Evolutionary conservation across 2,329 filamentous ascomycete genomes (phyloP), one percentile per base, ranked within the genome.

Genomic region (Thielaviopsis musarum): DNA sequence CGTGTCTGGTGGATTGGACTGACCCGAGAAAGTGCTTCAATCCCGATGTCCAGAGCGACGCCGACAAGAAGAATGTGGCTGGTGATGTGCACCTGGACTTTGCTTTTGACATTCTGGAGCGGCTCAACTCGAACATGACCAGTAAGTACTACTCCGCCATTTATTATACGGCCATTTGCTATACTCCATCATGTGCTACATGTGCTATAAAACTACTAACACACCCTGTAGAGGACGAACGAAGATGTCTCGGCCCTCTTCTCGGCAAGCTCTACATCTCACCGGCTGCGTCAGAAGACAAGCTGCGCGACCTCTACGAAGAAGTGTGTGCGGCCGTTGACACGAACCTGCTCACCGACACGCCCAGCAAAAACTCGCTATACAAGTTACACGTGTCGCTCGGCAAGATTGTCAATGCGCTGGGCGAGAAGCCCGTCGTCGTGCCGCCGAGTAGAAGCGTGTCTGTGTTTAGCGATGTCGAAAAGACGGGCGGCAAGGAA

Each of bases 1-100:
- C 87, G 2, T 91, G 90, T 66, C 74, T 97, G 7, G 82, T 91
- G 0, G 91, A 97, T 69, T 97, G 91, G 93, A 97, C 91, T 0
- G 91, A 97, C 69, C 90, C 91, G 45, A 78, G 91, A 56, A 91
- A 94, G 70, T 88, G 74, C 72, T 87, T 72, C 71, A 78, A 69
- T 60, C 77, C 73, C 64, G 74, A 71, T 4, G 65, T 72, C 1
- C 66, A 77, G 1, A 56, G 57, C n/a, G 80, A 86, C 55, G 75
- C 74, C 1, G 77, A 80, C 58, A 84, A 80, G 70, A 84, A 79
- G 73, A 75, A 74, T 57, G 78, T 87, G 17, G 85, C 87, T 63
- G 85, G 85, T 9, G 85, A 90, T 68, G 83, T 91, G 2, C 91
- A 96, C 67, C 76, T 95, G 1, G 79, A 86, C 12, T 79, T 97